These are phyloP conservation scores for Podila horticola DNA, from an alignment of 192 early-diverging fungal genomes.

Conservation along the genomic window DNA sequence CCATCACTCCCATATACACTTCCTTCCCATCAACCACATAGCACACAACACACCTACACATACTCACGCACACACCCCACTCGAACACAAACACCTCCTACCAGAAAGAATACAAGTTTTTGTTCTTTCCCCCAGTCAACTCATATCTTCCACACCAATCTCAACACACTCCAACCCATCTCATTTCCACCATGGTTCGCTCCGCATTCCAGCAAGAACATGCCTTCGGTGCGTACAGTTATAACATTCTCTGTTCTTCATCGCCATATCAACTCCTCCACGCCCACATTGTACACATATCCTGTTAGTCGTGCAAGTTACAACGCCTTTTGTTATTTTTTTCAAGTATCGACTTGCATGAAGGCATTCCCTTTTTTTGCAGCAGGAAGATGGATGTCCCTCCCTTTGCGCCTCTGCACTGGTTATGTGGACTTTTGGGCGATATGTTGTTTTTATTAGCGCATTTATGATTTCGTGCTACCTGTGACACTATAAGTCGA, in stretches of 20 bases:
- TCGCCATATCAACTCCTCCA: neutral
- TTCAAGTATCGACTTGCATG: neutral
- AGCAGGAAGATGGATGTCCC: neutral
- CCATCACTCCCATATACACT: too few relatives aligned
- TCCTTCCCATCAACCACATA: too few relatives aligned
- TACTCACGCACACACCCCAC: too few relatives aligned
- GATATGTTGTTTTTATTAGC: neutral
- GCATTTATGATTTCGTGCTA: neutral
- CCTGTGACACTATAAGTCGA: slow-evolving; percentile 3
- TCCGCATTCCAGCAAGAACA: slow-evolving; percentile 99
- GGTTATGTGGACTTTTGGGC: neutral
- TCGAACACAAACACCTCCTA: too few relatives aligned
- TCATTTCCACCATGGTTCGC: slow-evolving; percentile 60
- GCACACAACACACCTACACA: too few relatives aligned
- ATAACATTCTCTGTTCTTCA: neutral
- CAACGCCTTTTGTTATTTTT: neutral
- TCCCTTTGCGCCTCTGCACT: neutral
- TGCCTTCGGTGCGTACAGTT: slow-evolving; percentile 60
- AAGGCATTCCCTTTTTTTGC: neutral
- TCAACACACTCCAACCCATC: neutral
- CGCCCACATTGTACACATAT: neutral
- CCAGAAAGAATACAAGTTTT: neutral
- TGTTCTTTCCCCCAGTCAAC: neutral
- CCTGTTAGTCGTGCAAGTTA: neutral
- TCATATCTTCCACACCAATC: neutral